phyloP scores from a whole-genome alignment of 495 filamentous ascomycete genomes.

The Bryoglossum gracile region DNA sequence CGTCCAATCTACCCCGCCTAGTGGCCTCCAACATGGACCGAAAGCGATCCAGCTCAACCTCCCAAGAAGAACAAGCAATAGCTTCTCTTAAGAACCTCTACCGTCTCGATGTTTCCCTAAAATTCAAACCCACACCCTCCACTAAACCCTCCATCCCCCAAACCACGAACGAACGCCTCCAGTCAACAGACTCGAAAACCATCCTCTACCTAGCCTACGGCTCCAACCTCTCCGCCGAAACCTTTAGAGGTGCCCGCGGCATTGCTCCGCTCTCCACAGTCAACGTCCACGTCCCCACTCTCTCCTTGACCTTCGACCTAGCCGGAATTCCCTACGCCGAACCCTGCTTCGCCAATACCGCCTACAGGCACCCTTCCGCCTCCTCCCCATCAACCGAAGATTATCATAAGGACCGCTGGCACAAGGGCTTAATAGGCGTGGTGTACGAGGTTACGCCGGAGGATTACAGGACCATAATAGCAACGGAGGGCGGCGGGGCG shows the following conservation, averaged over 20 bases:
- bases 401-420: slow-evolving; percentile 52
- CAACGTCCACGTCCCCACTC: slow-evolving; percentile 70
- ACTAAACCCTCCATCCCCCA: not conserved
- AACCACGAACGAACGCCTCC: slow-evolving; percentile 6
- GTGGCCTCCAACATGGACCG: too few relatives aligned
- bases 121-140: too few relatives aligned
- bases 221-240: slow-evolving; percentile 72
- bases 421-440: slow-evolving; percentile 77
- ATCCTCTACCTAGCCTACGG: slow-evolving; percentile 93
- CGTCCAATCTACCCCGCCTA: too few relatives aligned
- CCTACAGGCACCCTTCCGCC: slow-evolving; percentile 41
- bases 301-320: slow-evolving; percentile 76
- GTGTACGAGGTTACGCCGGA: slow-evolving; percentile 83
- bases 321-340: slow-evolving; percentile 80
- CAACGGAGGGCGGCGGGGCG: slow-evolving; percentile 80
- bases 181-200: slow-evolving; percentile 31
- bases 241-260: slow-evolving; percentile 66
- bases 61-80: too few relatives aligned
- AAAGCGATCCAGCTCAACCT: too few relatives aligned
- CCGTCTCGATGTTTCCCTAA: too few relatives aligned
- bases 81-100: too few relatives aligned
- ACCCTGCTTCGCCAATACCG: slow-evolving; percentile 86
- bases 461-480: slow-evolving; percentile 82
- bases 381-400: slow-evolving; percentile 29
- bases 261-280: slow-evolving; percentile 72